phyloP scores from a whole-genome alignment of 1,284 basidiomycete species.

The Phellopilus nigrolimitatus region DNA sequence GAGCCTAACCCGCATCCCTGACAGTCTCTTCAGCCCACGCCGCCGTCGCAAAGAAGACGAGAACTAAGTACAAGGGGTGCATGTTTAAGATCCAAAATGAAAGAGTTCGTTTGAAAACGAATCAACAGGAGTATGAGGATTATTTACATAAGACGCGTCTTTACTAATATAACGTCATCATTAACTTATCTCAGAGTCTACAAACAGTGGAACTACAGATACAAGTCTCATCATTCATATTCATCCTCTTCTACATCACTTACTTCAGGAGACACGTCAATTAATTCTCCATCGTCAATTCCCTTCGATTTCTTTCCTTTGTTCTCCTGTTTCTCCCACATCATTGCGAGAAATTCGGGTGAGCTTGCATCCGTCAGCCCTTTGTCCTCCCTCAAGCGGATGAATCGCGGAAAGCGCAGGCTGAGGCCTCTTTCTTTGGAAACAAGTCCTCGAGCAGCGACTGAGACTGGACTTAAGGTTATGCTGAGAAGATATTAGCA shows the following conservation, averaged over 20 bases:
- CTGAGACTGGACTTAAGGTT: conserved; percentile 84
- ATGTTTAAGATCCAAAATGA: conserved; percentile 5
- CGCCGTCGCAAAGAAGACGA: background rate
- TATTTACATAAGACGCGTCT: background rate
- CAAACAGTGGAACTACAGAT: too few relatives aligned
- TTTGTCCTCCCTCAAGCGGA: conserved; percentile 80
- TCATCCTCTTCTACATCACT: conserved; percentile 31
- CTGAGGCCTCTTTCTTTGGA: conserved; percentile 69
- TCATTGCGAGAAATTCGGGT: conserved; percentile 63
- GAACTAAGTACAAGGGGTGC: background rate
- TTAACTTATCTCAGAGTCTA: too few relatives aligned
- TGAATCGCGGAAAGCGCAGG: conserved; percentile 87
- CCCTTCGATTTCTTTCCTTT: conserved; percentile 34
- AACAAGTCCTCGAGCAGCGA: conserved; percentile 71
- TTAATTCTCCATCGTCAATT: conserved; percentile 51
- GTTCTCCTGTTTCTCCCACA: conserved; percentile 64
- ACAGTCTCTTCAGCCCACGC: conserved; percentile 22
- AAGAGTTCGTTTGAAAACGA: background rate
- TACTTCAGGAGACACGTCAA: conserved; percentile 39
- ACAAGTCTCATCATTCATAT: conserved; percentile 30
- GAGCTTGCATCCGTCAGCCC: conserved; percentile 72
- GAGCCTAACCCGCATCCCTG: conserved; percentile 24
- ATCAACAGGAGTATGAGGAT: too few relatives aligned
- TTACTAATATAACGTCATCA: background rate
- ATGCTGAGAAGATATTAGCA: conserved; percentile 44